Evolutionary conservation across 495 filamentous ascomycete species (phyloP), one percentile per base, ranked within the genome.

Genomic region (Barbatosphaeria neglecta): DNA sequence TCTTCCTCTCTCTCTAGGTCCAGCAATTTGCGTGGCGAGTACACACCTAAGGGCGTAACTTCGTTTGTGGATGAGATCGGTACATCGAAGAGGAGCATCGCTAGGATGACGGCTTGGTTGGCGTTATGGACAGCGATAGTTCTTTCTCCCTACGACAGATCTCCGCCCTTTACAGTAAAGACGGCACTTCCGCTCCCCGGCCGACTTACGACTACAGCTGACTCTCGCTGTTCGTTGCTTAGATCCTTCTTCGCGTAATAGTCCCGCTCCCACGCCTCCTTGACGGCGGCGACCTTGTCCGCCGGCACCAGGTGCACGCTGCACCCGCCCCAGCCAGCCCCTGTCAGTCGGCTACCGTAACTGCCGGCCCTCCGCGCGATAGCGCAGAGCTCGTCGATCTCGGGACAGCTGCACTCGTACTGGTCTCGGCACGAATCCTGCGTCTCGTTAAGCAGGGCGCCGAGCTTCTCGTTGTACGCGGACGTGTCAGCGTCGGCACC

Each of bases 251-350:
- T 80, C 54, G 76, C 77, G 61, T 96, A 98, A 59, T 96, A 98
- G 61, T 86, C 76, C 47, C 77, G 69, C 57, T 83, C 73, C 77
- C 87, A 83, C 17, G 82, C 83, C 59, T 75, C 68, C 59, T 77
- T 86, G 20, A 98, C 83, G 31, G 67, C 80, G n/a, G 87, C 81
- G 1, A 95, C 84, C 66, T 84, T 90, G 47, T 87, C 78, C 53
- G 81, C 83, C 2, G 90, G 84, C 41, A 97, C 81, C 47, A 98
- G 75, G 64, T 98, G 93, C 42, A 98, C 90, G 38, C 77, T 88
- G 63, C 93, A 97, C 11, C 92, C 92, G 50, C 92, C 92, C 92
- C 92, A 98, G 22, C 92, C 92, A 15, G 92, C 92, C 42, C 92
- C 92, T 2, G 92, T 98, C 56, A 97, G 66, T 8, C 92, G 75